A percentile compares a stretch with the other conserved stretches of the same genome.
Conservation (phyloP, 352 stramenopile genomes). For the Phytopythium kandeliae region DNA sequence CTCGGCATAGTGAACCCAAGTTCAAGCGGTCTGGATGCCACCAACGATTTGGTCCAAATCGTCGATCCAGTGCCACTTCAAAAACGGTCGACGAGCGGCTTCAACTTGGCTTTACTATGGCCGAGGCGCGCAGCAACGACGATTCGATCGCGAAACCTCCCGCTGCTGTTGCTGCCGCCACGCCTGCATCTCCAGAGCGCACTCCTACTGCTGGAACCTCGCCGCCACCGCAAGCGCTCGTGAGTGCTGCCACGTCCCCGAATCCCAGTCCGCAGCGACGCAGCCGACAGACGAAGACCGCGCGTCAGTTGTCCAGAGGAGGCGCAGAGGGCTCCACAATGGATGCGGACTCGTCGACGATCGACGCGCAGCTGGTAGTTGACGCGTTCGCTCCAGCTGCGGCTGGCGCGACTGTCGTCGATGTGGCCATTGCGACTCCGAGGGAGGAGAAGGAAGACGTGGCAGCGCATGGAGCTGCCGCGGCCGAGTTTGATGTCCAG, state of each 20-base stretch:
- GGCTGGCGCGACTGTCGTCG: too few relatives aligned
- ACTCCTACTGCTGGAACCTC: not conserved
- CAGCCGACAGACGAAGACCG: conserved; percentile 1
- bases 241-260: not conserved
- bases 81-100: not conserved
- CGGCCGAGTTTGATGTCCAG: too few relatives aligned
- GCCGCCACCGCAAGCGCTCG: not conserved
- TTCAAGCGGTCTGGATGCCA: too few relatives aligned
- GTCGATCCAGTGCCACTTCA: too few relatives aligned
- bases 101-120: not conserved
- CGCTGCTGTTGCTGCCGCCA: not conserved
- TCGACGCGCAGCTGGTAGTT: too few relatives aligned
- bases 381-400: not conserved
- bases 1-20: too few relatives aligned
- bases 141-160: conserved; percentile 3
- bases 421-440: too few relatives aligned
- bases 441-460: too few relatives aligned
- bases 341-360: not conserved
- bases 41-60: too few relatives aligned
- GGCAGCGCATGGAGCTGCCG: too few relatives aligned
- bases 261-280: not conserved
- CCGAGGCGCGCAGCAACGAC: not conserved
- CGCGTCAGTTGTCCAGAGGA: not conserved
- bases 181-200: not conserved
- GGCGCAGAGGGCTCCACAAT: not conserved